Conservation (phyloP, 2,329 filamentous ascomycete species). For the Pseudocercospora musae region DNA sequence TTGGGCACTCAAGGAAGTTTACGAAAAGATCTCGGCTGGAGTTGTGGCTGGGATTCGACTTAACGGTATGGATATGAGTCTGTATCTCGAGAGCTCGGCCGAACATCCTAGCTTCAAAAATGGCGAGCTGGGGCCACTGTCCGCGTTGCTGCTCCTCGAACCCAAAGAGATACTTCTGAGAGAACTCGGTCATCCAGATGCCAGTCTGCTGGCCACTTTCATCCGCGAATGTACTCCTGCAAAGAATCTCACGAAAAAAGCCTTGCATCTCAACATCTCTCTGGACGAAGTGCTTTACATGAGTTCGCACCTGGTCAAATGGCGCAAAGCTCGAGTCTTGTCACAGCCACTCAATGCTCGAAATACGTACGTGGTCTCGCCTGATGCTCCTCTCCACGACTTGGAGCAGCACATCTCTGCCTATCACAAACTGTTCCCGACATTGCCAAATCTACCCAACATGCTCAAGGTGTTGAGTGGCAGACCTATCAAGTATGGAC, state of each 20-base stretch:
- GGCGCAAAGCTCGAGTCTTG: slow-evolving; percentile 88
- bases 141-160: slow-evolving; percentile 78
- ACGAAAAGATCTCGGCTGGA: slow-evolving; percentile 19
- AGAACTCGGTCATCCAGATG: slow-evolving; percentile 68
- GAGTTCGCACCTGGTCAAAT: slow-evolving; percentile 91
- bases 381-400: slow-evolving; percentile 75
- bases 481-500: slow-evolving; percentile 76
- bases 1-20: slow-evolving; percentile 32
- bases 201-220: slow-evolving; percentile 72
- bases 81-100: slow-evolving; percentile 54
- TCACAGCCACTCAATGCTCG: slow-evolving; percentile 77
- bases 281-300: slow-evolving; percentile 80
- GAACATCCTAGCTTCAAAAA: neutral
- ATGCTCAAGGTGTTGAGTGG: slow-evolving; percentile 82
- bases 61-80: slow-evolving; percentile 65
- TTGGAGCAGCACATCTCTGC: slow-evolving; percentile 66
- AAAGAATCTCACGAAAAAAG: slow-evolving; percentile 68
- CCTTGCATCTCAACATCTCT: slow-evolving; percentile 67
- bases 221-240: slow-evolving; percentile 58
- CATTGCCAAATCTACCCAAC: slow-evolving; percentile 76
- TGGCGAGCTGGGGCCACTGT: slow-evolving; percentile 58
- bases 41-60: slow-evolving; percentile 46
- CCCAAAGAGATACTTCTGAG: slow-evolving; percentile 77
- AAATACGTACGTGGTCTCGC: slow-evolving; percentile 87
- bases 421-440: slow-evolving; percentile 77